These are phyloP conservation scores for Fusarium devonianum DNA, from an alignment of 2,329 filamentous ascomycete species.

Conservation along the genomic window DNA sequence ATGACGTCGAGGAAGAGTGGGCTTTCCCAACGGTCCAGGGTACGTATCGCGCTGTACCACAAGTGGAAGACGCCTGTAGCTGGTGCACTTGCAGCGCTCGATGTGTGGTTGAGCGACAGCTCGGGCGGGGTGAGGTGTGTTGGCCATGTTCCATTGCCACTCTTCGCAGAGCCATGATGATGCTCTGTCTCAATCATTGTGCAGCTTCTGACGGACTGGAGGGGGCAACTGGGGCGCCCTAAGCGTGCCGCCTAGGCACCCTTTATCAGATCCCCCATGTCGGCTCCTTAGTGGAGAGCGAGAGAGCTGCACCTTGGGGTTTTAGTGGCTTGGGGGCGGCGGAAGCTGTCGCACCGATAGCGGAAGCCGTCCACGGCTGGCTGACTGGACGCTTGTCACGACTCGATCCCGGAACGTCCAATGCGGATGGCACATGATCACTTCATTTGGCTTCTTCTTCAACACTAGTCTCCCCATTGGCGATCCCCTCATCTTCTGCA, in stretches of 20 bases:
- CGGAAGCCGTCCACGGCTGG: slow-evolving; percentile 22
- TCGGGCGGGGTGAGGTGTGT: slow-evolving; percentile 9
- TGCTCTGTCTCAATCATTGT: slow-evolving; percentile 28
- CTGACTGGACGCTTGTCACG: background rate
- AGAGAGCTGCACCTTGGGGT: slow-evolving; percentile 4
- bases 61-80: slow-evolving; percentile 17
- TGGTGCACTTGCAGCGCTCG: slow-evolving; percentile 10
- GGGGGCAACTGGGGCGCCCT: slow-evolving; percentile 16
- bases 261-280: slow-evolving; percentile 29
- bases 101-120: slow-evolving; percentile 22
- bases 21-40: slow-evolving; percentile 35
- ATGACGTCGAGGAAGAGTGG: slow-evolving; percentile 37
- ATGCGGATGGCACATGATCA: background rate
- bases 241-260: slow-evolving; percentile 7
- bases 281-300: slow-evolving; percentile 28
- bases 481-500: background rate
- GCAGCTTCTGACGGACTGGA: slow-evolving; percentile 17
- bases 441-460: background rate
- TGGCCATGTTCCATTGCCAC: slow-evolving; percentile 25
- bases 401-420: background rate
- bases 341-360: slow-evolving; percentile 23
- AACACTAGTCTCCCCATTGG: background rate
- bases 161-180: slow-evolving; percentile 24
- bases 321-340: slow-evolving; percentile 14
- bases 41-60: slow-evolving; percentile 33